A percentile compares a stretch with the other conserved stretches of the same genome.
These are phyloP conservation scores for Aspergillus nanangensis DNA, from an alignment of 495 filamentous ascomycete genomes.

Conservation along the genomic window DNA sequence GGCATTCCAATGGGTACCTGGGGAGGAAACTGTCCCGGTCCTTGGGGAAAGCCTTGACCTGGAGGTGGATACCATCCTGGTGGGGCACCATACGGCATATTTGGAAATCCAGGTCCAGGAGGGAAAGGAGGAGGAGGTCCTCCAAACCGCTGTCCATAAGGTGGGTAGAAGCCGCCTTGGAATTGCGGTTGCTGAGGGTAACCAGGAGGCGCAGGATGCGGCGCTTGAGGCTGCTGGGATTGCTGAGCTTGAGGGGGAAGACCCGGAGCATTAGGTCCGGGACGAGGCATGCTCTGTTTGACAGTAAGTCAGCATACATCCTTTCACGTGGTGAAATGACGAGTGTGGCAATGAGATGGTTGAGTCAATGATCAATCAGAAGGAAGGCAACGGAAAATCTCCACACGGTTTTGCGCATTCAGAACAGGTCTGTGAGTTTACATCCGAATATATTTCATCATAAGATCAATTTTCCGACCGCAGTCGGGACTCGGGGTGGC, in stretches of 20 bases:
- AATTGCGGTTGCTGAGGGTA: slow-evolving; percentile 51
- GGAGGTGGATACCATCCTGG: slow-evolving; percentile 78
- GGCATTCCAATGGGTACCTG: slow-evolving; percentile 51
- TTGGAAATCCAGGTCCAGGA: slow-evolving; percentile 55
- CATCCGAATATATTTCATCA: slow-evolving; percentile 62
- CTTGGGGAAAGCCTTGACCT: slow-evolving; percentile 71
- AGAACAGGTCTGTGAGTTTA: slow-evolving; percentile 57
- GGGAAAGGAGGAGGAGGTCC: slow-evolving; percentile 60
- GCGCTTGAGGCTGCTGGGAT: slow-evolving; percentile 36
- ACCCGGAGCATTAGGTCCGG: slow-evolving; percentile 34
- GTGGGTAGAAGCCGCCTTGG: slow-evolving; percentile 44
- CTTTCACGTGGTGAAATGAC: background rate
- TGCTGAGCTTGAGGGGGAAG: slow-evolving; percentile 33
- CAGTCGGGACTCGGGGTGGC: slow-evolving; percentile 6
- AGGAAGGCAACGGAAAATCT: slow-evolving; percentile 99
- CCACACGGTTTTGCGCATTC: slow-evolving; percentile 92
- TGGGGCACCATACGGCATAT: slow-evolving; percentile 59
- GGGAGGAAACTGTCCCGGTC: slow-evolving; percentile 53
- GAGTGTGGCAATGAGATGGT: slow-evolving; percentile 1
- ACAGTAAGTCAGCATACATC: slow-evolving; percentile 16
- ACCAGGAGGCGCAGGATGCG: slow-evolving; percentile 39
- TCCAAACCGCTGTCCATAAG: slow-evolving; percentile 52
- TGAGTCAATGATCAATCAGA: slow-evolving; percentile 57
- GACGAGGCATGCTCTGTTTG: slow-evolving; percentile 37
- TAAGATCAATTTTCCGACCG: slow-evolving; percentile 29